phyloP scores from a whole-genome alignment of 371 early-diverging fungal species.

The Zancudomyces culisetae region DNA sequence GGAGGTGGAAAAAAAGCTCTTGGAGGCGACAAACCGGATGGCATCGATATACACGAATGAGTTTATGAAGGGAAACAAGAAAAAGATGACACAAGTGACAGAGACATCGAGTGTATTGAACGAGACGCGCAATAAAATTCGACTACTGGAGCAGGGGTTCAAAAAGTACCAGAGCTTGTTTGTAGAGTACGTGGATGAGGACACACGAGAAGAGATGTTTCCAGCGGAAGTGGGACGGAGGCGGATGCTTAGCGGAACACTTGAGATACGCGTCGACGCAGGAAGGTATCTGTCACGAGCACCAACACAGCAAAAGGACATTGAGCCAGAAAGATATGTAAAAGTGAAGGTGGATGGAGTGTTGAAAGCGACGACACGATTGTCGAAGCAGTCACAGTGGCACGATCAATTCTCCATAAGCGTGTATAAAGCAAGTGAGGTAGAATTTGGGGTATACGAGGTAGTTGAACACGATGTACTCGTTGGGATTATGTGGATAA shows the following conservation, averaged over 20 bases:
- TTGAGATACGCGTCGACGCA: conserved; percentile 41
- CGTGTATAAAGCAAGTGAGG: conserved; percentile 75
- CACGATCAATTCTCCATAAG: conserved; percentile 62
- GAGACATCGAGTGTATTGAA: conserved; percentile 12
- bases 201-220: conserved; percentile 23
- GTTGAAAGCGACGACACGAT: conserved; percentile 47
- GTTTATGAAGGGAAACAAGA: conserved; percentile 16
- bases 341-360: conserved; percentile 67
- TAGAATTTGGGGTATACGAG: conserved; percentile 56
- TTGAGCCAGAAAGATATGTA: conserved; percentile 42
- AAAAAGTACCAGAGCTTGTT: conserved; percentile 68
- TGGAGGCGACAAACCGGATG: conserved; percentile 50
- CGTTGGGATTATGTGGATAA: conserved; percentile 65
- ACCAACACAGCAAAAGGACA: conserved; percentile 33
- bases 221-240: conserved; percentile 38
- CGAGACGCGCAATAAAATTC: conserved; percentile 64
- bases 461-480: conserved; percentile 36
- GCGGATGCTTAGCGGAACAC: conserved; percentile 49
- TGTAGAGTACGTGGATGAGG: conserved; percentile 51
- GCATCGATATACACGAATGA: conserved; percentile 19
- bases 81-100: conserved; percentile 14
- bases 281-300: conserved; percentile 46
- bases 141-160: conserved; percentile 53
- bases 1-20: conserved; percentile 71
- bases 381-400: conserved; percentile 49